A percentile compares a stretch with the other conserved stretches of the same genome.
phyloP scores from a whole-genome alignment of 768 basidiomycete species.

The Tricholoma hemisulphureum region DNA sequence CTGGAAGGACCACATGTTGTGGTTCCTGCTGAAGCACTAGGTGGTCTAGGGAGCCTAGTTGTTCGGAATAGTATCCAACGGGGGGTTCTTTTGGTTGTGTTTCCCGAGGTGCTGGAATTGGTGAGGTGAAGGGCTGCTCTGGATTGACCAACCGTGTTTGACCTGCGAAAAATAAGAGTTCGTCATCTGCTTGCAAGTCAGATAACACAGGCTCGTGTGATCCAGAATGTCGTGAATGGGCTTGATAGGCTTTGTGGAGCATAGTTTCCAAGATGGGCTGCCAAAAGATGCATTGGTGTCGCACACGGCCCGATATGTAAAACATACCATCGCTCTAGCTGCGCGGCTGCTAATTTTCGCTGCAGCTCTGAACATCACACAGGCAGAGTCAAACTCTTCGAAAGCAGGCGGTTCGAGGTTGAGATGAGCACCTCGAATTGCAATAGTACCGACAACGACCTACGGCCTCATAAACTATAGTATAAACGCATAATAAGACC shows the following conservation, averaged over 20 bases:
- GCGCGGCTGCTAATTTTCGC: conserved; percentile 49
- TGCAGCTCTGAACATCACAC: conserved; percentile 41
- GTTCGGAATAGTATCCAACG: neutral
- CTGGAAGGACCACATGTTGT: neutral
- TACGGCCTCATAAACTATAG: conserved; percentile 15
- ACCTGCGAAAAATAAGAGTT: conserved; percentile 36
- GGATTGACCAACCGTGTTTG: conserved; percentile 28
- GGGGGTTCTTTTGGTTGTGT: neutral
- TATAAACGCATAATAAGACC: neutral
- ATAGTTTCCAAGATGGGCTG: conserved; percentile 48
- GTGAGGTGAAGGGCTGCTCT: neutral
- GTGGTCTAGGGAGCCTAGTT: neutral
- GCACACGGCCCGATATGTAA: neutral
- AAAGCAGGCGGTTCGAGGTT: conserved; percentile 46
- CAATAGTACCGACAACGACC: conserved; percentile 56
- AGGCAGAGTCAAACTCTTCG: conserved; percentile 46
- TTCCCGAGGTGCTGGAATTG: neutral
- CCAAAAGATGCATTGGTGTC: neutral
- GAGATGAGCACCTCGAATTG: conserved; percentile 43
- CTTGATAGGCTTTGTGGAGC: conserved; percentile 40
- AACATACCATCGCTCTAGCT: conserved; percentile 44
- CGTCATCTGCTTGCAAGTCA: conserved; percentile 26
- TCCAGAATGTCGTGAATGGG: conserved; percentile 19
- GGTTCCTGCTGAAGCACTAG: neutral
- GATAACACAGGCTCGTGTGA: conserved; percentile 15